These are phyloP conservation scores for Penicillium bialowiezense DNA, from an alignment of 495 filamentous ascomycete species.

Conservation along the genomic window DNA sequence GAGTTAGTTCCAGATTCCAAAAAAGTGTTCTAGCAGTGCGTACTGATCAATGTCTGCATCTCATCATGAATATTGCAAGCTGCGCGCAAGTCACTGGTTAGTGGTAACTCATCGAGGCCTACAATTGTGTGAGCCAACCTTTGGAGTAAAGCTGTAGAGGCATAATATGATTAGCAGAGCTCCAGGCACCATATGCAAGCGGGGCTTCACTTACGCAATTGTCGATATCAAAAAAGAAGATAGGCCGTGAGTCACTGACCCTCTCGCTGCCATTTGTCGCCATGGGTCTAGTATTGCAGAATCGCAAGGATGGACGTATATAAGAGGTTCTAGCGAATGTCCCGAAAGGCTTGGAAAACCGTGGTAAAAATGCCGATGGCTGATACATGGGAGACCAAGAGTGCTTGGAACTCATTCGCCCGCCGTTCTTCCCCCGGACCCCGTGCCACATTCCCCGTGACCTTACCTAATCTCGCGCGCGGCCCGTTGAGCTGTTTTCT, in stretches of 20 bases:
- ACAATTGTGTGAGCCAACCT: slow-evolving; percentile 26
- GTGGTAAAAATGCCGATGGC: slow-evolving; percentile 7
- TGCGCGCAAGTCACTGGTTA: slow-evolving; percentile 24
- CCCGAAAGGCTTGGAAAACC: slow-evolving; percentile 8
- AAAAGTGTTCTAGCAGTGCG: slow-evolving; percentile 8
- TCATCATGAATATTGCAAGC: slow-evolving; percentile 68
- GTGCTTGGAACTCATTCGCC: background rate
- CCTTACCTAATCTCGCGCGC: slow-evolving; percentile 23
- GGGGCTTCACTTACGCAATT: slow-evolving; percentile 76
- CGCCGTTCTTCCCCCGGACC: too few relatives aligned
- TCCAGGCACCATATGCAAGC: too few relatives aligned
- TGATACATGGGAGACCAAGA: slow-evolving; percentile 17
- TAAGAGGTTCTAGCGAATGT: slow-evolving; percentile 1
- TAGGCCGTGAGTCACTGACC: slow-evolving; percentile 45
- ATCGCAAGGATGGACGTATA: background rate
- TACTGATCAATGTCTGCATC: slow-evolving; percentile 67
- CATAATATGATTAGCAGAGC: slow-evolving; percentile 11
- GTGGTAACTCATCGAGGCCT: background rate
- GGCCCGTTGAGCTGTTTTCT: background rate
- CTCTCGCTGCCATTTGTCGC: slow-evolving; percentile 18
- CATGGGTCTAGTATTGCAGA: slow-evolving; percentile 18
- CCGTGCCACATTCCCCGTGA: slow-evolving; percentile 4
- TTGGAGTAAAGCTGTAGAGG: slow-evolving; percentile 50
- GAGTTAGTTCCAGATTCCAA: slow-evolving; percentile 1
- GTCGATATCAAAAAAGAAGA: slow-evolving; percentile 95